Base-by-base conservation (phyloP, 1,284 basidiomycete genomes). In the Rhizopogon hawkerae region DNA sequence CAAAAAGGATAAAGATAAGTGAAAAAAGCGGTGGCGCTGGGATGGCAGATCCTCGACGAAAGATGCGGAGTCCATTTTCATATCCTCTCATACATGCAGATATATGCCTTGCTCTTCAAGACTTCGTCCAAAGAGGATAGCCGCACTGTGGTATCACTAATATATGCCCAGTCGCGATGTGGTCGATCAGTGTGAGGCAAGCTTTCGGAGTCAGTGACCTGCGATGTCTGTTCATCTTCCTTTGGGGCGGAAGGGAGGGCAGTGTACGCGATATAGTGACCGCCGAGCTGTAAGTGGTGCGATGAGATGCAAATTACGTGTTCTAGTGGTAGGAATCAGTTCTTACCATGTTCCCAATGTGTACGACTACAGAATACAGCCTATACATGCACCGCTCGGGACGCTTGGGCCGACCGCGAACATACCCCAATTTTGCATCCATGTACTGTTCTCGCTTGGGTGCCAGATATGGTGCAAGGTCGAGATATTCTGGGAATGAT, bases 101-200 rank as follows among this genome's bases (percentile, higher is more conserved):
- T 78, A 66, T 96, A 97, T 18, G 92, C 92, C 64, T 89, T 93
- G 50, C 85, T 83, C 62, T 84, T 85, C 57, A 95, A 71, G 5
- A 95, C 93, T 64, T 96, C 93, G 37, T 92, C 89, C 38, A 94
- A 68, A 38, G 82, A 81, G 3, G 87, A 83, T 26, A 89, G 70
- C 41, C 86, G 75, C 8, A 97, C 90, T 41, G 80, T 69, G 1
- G 88, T 90, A 63, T 91, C 87, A 65, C 89, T 82, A 74, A 94
- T 85, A 63, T 89, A 94, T 43, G 89, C 89, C 93, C 93, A 97
- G 53, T 89, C 81, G 34, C 93, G 70, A 45, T 68, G 56, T 36
- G 58, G 52, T 41, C 54, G 59, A 23, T 38, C 44, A 53, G 38
- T 31, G 13, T 49, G 48, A 24, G 48, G 8, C 14, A 49, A 26